phyloP scores from a whole-genome alignment of 2,329 filamentous ascomycete species.

The Sclerotinia borealis region DNA sequence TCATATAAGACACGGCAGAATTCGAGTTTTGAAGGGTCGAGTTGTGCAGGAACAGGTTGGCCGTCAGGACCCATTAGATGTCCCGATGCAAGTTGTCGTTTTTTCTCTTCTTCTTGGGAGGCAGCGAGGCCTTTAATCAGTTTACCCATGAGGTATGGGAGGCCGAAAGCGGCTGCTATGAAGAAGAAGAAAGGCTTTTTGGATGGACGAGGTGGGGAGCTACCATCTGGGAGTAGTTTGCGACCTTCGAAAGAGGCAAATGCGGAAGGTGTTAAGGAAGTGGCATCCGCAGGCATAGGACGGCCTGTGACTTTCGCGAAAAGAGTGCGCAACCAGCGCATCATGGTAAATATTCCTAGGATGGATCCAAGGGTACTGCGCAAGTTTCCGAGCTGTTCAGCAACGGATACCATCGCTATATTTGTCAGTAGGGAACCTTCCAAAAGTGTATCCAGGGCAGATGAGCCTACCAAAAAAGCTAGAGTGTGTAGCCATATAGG shows the following conservation, averaged over 20 bases:
- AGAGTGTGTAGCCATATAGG: slow-evolving; percentile 98
- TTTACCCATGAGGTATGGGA: slow-evolving; percentile 96
- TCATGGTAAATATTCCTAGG: slow-evolving; percentile 88
- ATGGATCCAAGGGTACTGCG: slow-evolving; percentile 90
- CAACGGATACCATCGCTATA: slow-evolving; percentile 92
- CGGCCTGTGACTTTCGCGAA: slow-evolving; percentile 90
- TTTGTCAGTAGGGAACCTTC: slow-evolving; percentile 19
- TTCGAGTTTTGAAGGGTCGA: slow-evolving; percentile 88
- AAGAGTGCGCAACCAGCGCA: slow-evolving; percentile 89
- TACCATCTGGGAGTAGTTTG: slow-evolving; percentile 55
- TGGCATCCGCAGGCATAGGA: slow-evolving; percentile 81
- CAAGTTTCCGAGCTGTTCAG: slow-evolving; percentile 92
- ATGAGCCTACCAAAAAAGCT: slow-evolving; percentile 82
- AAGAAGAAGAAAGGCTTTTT: slow-evolving; percentile 97
- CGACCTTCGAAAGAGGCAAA: slow-evolving; percentile 86
- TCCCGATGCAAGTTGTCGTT: slow-evolving; percentile 48
- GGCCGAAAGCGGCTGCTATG: slow-evolving; percentile 84
- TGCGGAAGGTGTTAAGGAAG: slow-evolving; percentile 78
- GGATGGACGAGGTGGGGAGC: slow-evolving; percentile 62
- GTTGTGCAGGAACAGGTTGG: slow-evolving; percentile 40
- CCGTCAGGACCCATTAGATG: slow-evolving; percentile 47
- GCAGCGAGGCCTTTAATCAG: slow-evolving; percentile 80
- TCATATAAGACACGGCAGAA: slow-evolving; percentile 95
- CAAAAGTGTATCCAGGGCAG: neutral
- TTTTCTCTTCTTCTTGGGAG: slow-evolving; percentile 78